These are phyloP conservation scores for Peniophora sp. DNA, from an alignment of 1,284 basidiomycete genomes.

Conservation along the genomic window DNA sequence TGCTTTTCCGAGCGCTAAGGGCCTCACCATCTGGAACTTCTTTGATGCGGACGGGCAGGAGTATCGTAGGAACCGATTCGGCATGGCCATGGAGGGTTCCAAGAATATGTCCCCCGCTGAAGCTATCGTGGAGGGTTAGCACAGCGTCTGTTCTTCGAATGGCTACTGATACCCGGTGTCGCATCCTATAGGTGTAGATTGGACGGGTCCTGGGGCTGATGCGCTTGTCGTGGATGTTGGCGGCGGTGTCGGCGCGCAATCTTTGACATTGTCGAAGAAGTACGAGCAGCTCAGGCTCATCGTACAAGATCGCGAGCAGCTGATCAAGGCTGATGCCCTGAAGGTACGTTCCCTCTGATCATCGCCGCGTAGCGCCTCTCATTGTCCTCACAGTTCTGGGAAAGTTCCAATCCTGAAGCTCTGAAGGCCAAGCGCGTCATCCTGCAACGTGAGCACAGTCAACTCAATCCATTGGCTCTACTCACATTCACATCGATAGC, in stretches of 20 bases:
- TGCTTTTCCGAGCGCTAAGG: background rate
- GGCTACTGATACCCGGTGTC: conserved; percentile 4
- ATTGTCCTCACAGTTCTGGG: conserved; percentile 5
- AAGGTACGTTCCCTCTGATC: background rate
- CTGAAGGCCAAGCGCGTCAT: conserved; percentile 4
- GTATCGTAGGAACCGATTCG: background rate
- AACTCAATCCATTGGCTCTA: background rate
- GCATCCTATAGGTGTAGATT: background rate
- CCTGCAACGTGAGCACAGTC: background rate
- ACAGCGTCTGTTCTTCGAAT: background rate
- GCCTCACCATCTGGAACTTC: background rate
- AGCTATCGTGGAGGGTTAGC: background rate
- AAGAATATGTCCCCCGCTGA: background rate
- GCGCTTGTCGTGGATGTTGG: conserved; percentile 14
- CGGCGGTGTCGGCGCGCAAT: conserved; percentile 11
- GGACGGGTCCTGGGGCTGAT: background rate
- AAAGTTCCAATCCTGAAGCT: conserved; percentile 7
- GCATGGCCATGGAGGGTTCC: background rate
- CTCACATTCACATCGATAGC: conserved; percentile 1
- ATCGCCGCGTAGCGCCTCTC: background rate
- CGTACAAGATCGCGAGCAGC: conserved; percentile 13
- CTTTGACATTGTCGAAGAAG: conserved; percentile 4
- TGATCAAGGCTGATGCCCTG: background rate
- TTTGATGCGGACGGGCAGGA: background rate
- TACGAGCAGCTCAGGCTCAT: conserved; percentile 13